Base-by-base conservation (phyloP, 1,139 yeast genomes). In the Sugiyamaella xylanicola region DNA sequence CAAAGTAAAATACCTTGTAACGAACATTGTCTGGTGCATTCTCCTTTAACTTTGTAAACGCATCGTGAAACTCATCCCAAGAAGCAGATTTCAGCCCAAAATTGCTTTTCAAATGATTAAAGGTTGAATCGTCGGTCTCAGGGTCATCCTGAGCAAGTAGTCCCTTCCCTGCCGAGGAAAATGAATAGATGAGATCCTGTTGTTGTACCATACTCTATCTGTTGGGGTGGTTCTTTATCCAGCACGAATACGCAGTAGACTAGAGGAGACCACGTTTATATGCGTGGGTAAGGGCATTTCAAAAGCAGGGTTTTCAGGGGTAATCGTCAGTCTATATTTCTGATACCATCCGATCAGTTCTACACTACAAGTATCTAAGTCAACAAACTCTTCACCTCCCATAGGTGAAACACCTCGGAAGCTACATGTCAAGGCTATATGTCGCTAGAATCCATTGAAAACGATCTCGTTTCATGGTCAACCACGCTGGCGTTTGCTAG, bases 1-100 rank as follows among this genome's bases (percentile, higher is more conserved):
- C 91, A 52, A 85, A 72, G 53, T 83, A 77, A 4, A 86, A 61
- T 43, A 86, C 66, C 66, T 85, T 86, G 68, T 84, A 83, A 20
- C 66, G 66, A 35, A 71, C 77, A 53, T 77, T 72, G 0, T 62
- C 62, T 0, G 65, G 68, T 2, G 78, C 74, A 1, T 60, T 25
- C 1, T 58, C 59, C 59, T 82, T 81, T 58, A 83, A 69, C 7
- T 66, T 57, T 0, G 68, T 58, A 13, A 85, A 56, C 22, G 74
- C 69, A 0, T 53, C 51, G 1, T 72, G 54, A 11, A 82, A 66
- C 7, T 74, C 71, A 0, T 63, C 60, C 90, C 90, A 85, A 0
- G 81, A 67, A 21, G 66, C 59, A 60, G 48, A 66, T 59, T 15
- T 70, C 5, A 73, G 65, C 1, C 88, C 87, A 62, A 85, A 80